These are phyloP conservation scores for Cladorrhinum samala DNA, from an alignment of 495 filamentous ascomycete species.

Conservation along the genomic window DNA sequence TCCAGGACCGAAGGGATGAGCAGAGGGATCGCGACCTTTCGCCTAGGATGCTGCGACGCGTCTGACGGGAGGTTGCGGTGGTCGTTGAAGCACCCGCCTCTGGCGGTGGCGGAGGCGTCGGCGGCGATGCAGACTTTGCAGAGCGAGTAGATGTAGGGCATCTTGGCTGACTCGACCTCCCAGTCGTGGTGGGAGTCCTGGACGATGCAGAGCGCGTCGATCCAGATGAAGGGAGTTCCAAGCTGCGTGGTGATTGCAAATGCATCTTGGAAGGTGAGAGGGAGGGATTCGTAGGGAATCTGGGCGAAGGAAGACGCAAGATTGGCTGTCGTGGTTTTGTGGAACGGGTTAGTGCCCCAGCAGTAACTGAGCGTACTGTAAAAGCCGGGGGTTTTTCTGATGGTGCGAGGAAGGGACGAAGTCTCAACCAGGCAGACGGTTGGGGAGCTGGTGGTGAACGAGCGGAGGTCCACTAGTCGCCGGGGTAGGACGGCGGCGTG, in stretches of 20 bases:
- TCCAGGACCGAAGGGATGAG: too few relatives aligned
- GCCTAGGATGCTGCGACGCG: too few relatives aligned
- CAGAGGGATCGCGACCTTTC: too few relatives aligned
- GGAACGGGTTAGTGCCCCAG: neutral
- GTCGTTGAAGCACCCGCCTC: neutral
- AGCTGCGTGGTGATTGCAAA: neutral
- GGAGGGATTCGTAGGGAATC: neutral
- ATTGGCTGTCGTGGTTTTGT: neutral
- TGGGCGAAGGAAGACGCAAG: neutral
- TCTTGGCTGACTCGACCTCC: neutral
- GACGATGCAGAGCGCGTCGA: neutral
- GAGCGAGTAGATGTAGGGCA: neutral
- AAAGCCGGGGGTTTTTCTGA: neutral
- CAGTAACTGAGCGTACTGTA: neutral
- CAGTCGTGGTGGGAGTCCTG: neutral
- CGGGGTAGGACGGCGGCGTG: neutral
- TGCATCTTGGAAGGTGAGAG: neutral
- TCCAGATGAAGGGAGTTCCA: conserved; percentile 1
- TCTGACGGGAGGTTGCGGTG: neutral
- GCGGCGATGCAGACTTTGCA: neutral
- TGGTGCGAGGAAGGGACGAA: neutral
- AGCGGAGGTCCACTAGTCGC: neutral
- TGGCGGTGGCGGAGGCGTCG: neutral
- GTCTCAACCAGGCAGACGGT: neutral
- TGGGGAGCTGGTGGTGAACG: neutral